Percentiles rank a stretch among this genome's conserved stretches.
phyloP scores from a whole-genome alignment of 306 rosid species.

The Vigna nakashimae region DNA sequence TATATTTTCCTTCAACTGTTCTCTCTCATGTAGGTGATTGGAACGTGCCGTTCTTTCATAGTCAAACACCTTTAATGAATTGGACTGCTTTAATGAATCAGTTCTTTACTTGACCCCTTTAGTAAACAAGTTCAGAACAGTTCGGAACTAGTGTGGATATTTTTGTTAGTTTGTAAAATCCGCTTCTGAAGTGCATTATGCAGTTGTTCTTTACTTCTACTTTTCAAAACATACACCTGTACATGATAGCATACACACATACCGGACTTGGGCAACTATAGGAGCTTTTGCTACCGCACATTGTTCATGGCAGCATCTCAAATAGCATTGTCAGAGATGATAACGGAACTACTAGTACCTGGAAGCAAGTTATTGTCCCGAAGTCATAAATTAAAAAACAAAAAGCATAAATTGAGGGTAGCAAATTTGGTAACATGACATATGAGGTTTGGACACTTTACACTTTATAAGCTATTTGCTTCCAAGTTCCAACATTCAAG shows the following conservation, averaged over 20 bases:
- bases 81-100: not conserved
- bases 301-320: conserved; percentile 71
- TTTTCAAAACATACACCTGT: conserved; percentile 2
- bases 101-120: not conserved
- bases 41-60: not conserved
- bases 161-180: not conserved
- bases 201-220: not conserved
- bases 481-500: not conserved
- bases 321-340: conserved; percentile 67
- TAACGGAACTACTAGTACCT: conserved; percentile 72
- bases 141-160: too few relatives aligned
- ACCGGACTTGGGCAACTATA: conserved; percentile 58
- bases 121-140: too few relatives aligned
- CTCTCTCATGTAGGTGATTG: not conserved
- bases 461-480: not conserved
- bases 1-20: not conserved
- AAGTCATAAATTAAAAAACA: not conserved
- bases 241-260: not conserved
- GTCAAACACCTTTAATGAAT: not conserved
- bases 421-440: not conserved
- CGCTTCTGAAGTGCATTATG: not conserved
- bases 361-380: conserved; percentile 39
- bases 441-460: not conserved
- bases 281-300: conserved; percentile 53
- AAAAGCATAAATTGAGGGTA: conserved; percentile 11